Conservation (phyloP, 805 yeast species). For the Metschnikowia orientalis region DNA sequence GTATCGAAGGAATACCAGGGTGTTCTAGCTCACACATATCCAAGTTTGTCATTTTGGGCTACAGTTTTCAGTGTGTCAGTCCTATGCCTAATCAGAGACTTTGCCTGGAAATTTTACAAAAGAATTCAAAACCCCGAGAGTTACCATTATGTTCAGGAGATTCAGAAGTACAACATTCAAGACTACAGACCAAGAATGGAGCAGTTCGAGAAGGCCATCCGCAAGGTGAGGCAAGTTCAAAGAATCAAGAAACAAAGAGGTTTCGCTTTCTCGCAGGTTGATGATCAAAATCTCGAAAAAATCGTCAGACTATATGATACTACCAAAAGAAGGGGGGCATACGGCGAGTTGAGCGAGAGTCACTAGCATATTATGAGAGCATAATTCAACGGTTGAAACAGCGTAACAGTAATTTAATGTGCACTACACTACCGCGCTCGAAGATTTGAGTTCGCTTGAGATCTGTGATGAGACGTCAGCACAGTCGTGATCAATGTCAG, state of each 20-base stretch:
- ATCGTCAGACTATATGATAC: slow-evolving; percentile 93
- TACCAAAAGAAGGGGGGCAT: slow-evolving; percentile 74
- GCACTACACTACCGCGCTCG: no score
- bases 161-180: slow-evolving; percentile 90
- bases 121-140: slow-evolving; percentile 88
- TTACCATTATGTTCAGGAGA: slow-evolving; percentile 93
- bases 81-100: slow-evolving; percentile 78
- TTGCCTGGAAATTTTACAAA: slow-evolving; percentile 91
- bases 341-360: slow-evolving; percentile 46
- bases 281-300: slow-evolving; percentile 83
- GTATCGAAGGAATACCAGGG: slow-evolving; percentile 86
- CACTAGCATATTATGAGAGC: no score
- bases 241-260: slow-evolving; percentile 98
- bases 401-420: no score
- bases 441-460: no score
- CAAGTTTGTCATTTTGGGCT: slow-evolving; percentile 81
- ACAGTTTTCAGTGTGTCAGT: slow-evolving; percentile 69
- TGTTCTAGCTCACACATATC: slow-evolving; percentile 67
- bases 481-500: no score
- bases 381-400: no score
- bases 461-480: no score
- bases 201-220: slow-evolving; percentile 92
- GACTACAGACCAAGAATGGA: slow-evolving; percentile 95
- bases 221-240: slow-evolving; percentile 96
- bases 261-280: slow-evolving; percentile 95